Percentiles rank a stretch among this genome's conserved stretches.
Evolutionary conservation across 2,329 filamentous ascomycete genomes (phyloP).

Genomic region (Neospermospora avenae): DNA sequence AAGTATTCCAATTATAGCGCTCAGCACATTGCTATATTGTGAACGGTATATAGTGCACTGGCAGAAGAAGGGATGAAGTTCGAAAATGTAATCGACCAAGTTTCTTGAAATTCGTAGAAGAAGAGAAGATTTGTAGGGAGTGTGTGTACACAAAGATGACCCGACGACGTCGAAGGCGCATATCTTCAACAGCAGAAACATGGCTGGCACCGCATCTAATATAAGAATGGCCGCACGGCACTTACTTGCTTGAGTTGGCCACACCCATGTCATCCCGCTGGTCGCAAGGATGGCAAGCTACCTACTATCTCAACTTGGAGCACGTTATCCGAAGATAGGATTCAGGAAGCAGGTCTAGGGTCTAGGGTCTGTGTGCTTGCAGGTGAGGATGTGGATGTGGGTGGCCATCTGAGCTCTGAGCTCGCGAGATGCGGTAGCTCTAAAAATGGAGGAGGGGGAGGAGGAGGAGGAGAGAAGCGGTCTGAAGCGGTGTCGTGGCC

Average conservation of each 20-base stretch:
- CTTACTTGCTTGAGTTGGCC: constrained; percentile 10
- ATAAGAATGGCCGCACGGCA: constrained; percentile 21
- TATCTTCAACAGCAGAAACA: constrained; percentile 15
- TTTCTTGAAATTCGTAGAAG: constrained; percentile 24
- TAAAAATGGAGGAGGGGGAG: neutral
- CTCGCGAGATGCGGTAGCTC: constrained; percentile 12
- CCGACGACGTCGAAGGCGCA: constrained; percentile 24
- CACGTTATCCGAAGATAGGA: constrained; percentile 18
- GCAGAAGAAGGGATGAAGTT: neutral
- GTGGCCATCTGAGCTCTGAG: neutral
- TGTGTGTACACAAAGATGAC: constrained; percentile 17
- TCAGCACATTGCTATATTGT: constrained; percentile 26
- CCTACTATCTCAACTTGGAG: constrained; percentile 11
- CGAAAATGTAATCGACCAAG: constrained; percentile 17
- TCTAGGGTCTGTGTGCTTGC: constrained; percentile 20
- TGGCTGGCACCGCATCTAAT: constrained; percentile 26
- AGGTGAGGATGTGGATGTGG: constrained; percentile 1
- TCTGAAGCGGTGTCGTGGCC: neutral
- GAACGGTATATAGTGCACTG: constrained; percentile 15
- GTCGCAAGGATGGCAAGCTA: constrained; percentile 11
- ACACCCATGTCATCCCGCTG: constrained; percentile 22
- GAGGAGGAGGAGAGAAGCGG: neutral
- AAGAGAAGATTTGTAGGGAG: constrained; percentile 16
- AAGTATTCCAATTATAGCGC: constrained; percentile 14
- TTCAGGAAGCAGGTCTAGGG: neutral